Percentiles rank a stretch among this genome's conserved stretches.
Conservation (phyloP, 768 basidiomycete genomes). For the Tremella yokohamensis region DNA sequence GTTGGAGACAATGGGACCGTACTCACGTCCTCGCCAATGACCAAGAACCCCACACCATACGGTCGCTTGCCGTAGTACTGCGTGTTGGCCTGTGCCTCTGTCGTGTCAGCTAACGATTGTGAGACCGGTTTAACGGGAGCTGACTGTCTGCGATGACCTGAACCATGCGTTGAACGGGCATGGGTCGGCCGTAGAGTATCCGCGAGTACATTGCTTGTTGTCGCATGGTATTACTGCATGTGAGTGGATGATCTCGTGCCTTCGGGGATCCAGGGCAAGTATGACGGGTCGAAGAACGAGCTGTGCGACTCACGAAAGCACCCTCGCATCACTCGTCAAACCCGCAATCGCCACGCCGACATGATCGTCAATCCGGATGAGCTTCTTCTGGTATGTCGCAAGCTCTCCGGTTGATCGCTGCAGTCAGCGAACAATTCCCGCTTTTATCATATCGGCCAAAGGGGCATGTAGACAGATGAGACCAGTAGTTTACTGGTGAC, state of each 20-base stretch:
- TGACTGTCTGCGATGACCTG: constrained; percentile 89
- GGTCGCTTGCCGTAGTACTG: constrained; percentile 96
- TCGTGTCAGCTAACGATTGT: not conserved
- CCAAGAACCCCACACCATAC: constrained; percentile 97
- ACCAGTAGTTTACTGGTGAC: too few relatives aligned
- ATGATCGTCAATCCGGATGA: constrained; percentile 99
- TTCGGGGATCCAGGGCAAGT: too few relatives aligned
- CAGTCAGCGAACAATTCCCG: constrained; percentile 4
- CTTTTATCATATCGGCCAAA: too few relatives aligned
- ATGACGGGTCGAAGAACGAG: not conserved
- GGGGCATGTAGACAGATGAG: too few relatives aligned
- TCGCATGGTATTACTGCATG: constrained; percentile 90
- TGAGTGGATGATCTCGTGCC: not conserved
- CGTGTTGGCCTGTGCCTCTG: constrained; percentile 74
- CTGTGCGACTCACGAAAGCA: constrained; percentile 68
- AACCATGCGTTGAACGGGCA: constrained; percentile 90
- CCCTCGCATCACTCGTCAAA: constrained; percentile 96
- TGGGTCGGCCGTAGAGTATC: constrained; percentile 92
- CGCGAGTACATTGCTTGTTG: constrained; percentile 94
- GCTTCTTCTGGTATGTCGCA: constrained; percentile 99
- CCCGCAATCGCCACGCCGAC: constrained; percentile 99
- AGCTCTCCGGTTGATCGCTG: constrained; percentile 97
- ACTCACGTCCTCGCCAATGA: constrained; percentile 78
- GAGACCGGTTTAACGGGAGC: constrained; percentile 50
- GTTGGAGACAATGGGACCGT: not conserved